Evolutionary conservation across 257 asterid species (phyloP), one percentile per base, ranked within the genome.

Genomic region (Przewalskia tangutica): DNA sequence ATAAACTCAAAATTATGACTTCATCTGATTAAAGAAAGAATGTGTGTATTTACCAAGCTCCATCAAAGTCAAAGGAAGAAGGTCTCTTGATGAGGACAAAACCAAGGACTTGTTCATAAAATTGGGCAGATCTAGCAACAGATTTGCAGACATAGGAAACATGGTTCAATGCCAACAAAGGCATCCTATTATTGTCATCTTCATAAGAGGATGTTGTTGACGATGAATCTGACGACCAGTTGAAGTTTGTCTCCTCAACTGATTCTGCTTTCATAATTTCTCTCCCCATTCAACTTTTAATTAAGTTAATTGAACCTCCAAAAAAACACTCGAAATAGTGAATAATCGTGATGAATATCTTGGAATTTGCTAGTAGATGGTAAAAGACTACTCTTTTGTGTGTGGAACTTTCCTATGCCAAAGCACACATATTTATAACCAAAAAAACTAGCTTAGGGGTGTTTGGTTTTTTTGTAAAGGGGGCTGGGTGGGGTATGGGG

Each of bases 101-200:
- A 0, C 98, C 97, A 32, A 94, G 90, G 64, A 94, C 93, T 63
- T 89, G 91, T 46, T 90, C 87, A 62, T 91, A 94, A 64, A 94
- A 94, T 32, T 88, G 83, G 1, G 84, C 93, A 5, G 97, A 90
- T 87, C 20, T 88, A 55, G 75, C 7, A 1, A 92, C 92, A 0
- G 97, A 92, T 88, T 90, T 90, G 88, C 94, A 91, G n/a, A 94
- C 90, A 67, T 77, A 91, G 0, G 98, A 94, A 40, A 94, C 95
- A 59, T 92, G 98, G 79, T 94, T 94, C 53, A 94, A 64, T 7
- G 96, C 85, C 84, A 92, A 76, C 80, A 87, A 42, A 5, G 95
- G 98, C 82, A 88, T 17, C 56, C 86, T 82, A 32, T 75, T 82
- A 32, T 76, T 82, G 3, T 36, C 54, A 2, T 48, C 65, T 12